Base-by-base conservation (phyloP, 148 eudicot genomes). In the Drosera capensis region DNA sequence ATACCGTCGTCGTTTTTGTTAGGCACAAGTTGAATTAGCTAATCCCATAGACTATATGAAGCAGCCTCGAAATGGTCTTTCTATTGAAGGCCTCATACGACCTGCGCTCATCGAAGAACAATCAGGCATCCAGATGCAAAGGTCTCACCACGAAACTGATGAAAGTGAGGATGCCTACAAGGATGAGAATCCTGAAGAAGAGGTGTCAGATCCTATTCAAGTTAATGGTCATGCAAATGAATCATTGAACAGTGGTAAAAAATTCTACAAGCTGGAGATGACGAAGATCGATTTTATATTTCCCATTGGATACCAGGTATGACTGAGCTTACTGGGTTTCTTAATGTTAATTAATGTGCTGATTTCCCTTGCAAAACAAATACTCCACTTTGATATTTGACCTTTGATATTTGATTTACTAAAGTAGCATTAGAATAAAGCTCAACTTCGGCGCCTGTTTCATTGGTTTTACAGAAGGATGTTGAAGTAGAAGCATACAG, bases 251-350 rank as follows among this genome's bases (percentile, higher is more conserved):
- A 71, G 57, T 60, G 93, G 95, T 20, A 73, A 80, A 56, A 74
- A 87, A 53, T 90, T 73, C 60, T 84, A 90, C 66, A 84, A 85
- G 92, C 74, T 90, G 40, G 97, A 90, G 67, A 80, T 78, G 79
- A 55, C 58, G 40, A 84, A 78, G 55, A 75, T 90, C 51, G 75
- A 75, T 46, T 67, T 90, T 50, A 60, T 90, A 55, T 78, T 93
- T 19, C 61, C 87, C 16, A 46, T 75, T 54, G 99, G 93, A 23
- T 55, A 65, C 49, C 93, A 78, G 87, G 97, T 90, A 68, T 29
- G 25, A 19, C 20, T 23, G 51, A 24, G 5, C 3, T 34, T 5
- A 15, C 38, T 34, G 38, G 2, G 3, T 34, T 4, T 34, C 9
- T 34, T 11, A 4, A 0, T 9, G 38, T 34, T 5, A 34, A 13